Base-by-base conservation (phyloP, 371 early-diverging fungal genomes). In the Mucor ambiguus region DNA sequence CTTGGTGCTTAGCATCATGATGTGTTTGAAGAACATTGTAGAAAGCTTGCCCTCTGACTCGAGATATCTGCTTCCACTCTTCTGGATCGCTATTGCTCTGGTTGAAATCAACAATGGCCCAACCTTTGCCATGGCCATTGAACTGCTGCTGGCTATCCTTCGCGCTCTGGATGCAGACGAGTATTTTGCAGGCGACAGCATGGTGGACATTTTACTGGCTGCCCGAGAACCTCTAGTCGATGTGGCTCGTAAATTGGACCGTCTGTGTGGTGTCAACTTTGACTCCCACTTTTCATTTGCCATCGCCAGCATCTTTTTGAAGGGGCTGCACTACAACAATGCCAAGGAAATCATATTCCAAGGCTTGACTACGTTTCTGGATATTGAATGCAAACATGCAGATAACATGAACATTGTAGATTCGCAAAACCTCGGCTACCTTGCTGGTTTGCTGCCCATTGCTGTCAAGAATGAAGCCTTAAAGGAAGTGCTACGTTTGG, bases 71-170 rank as follows among this genome's bases (percentile, higher is more conserved):
- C 82, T 87, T 37, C 87, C 91, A 54, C 73, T 96, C 73, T 95
- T 96, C 79, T 97, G 97, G 97, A 82, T 97, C 11, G 94, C 90
- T 10, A 77, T 95, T 48, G 88, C 94, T 1, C 79, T 97, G 11
- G 85, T 94, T 52, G 92, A 95, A 73, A 89, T 96, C 49, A 94
- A 94, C 33, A 89, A 95, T 66, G 74, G 89, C 16, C 90, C 89
- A 2, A 81, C 94, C 11, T 94, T 95, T 78, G 74, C 80, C 22
- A 86, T 85, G 70, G 94, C 93, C 0, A 70, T 93, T 14, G 84
- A 81, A 30, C 74, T 97, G 28, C 48, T 95, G 37, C 82, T 90
- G 52, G 89, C 87, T 14, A 90, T 92, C 18, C 66, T 97, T 20
- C 80, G 88, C 61, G 85, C 90, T 0, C 73, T 97, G 63, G 95